A percentile compares a stretch with the other conserved stretches of the same genome.
Evolutionary conservation across 2,329 filamentous ascomycete genomes (phyloP).

Genomic region (Nigrospora oryzae): DNA sequence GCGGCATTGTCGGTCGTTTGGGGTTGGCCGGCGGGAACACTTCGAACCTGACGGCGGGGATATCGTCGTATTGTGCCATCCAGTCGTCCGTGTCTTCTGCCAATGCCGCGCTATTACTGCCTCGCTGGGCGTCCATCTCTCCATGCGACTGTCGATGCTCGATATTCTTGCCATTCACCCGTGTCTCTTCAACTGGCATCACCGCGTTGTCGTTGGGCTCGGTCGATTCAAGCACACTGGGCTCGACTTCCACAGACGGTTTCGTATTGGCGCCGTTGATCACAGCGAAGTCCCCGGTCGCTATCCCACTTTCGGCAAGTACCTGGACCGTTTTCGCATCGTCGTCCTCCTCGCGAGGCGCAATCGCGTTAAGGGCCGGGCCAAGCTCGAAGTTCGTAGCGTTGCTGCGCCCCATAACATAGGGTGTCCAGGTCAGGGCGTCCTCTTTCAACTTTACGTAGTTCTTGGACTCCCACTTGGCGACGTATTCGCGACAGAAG

Average conservation of each 20-base stretch:
- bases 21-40: slow-evolving; percentile 61
- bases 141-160: neutral
- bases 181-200: slow-evolving; percentile 4
- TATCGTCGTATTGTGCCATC: slow-evolving; percentile 40
- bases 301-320: slow-evolving; percentile 18
- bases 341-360: slow-evolving; percentile 71
- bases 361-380: slow-evolving; percentile 75
- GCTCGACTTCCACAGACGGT: slow-evolving; percentile 12
- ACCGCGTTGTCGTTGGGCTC: slow-evolving; percentile 24
- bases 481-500: slow-evolving; percentile 81
- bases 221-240: slow-evolving; percentile 28
- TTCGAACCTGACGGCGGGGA: slow-evolving; percentile 66
- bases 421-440: slow-evolving; percentile 88
- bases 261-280: slow-evolving; percentile 17
- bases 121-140: neutral
- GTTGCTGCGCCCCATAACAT: slow-evolving; percentile 86
- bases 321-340: slow-evolving; percentile 26
- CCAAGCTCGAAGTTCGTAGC: slow-evolving; percentile 76
- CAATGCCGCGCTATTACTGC: neutral
- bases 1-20: slow-evolving; percentile 36
- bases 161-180: too few species aligned
- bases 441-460: slow-evolving; percentile 79
- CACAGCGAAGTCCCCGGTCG: slow-evolving; percentile 21
- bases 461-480: slow-evolving; percentile 80
- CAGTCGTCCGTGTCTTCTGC: slow-evolving; percentile 25